Evolutionary conservation across 371 early-diverging fungal species (phyloP), one percentile per base, ranked within the genome.

Genomic region (Homolaphlyctis polyrhiza): DNA sequence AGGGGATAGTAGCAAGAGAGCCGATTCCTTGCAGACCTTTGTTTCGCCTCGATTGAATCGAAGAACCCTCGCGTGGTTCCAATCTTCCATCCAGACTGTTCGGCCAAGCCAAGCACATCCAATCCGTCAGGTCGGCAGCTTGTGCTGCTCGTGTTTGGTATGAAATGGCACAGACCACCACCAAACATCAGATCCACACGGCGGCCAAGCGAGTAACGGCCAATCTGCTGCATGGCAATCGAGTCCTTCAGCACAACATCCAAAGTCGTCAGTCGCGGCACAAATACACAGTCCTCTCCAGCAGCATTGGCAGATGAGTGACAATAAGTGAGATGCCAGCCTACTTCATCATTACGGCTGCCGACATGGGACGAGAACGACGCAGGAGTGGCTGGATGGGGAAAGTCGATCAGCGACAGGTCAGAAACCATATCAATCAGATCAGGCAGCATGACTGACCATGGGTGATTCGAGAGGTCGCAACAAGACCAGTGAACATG

Each of bases 181-280:
- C 95, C 96, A 74, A 96, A 84, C 86, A 94, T 85, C 61, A 96
- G 66, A 75, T 97, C 96, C 8, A 91, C 87, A 27, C 81, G 81
- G 1, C 91, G 84, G 1, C 91, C 91, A 16, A 95, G 76, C 14
- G 89, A 80, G 71, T 87, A 86, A 64, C 91, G 75, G 47, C 96
- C 96, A 34, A 95, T 86, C 71, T 94, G 89, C 48, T 95, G 91
- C 55, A 79, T 74, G n/a, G 96, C 95, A 74, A 97, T 97, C 30
- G 80, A 73, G 47, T 87, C 75, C 74, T 95, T 89, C 79, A 84
- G 78, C 52, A 23, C 23, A 13, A 21, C 29, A 57, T 36, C 28
- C 47, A 14, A n/a, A n/a, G n/a, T n/a, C n/a, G n/a, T n/a, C n/a
- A n/a, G n/a, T n/a, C n/a, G n/a, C n/a, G n/a, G n/a, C n/a, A n/a